Evolutionary conservation across 345 rosid genomes (phyloP), one percentile per base, ranked within the genome.

Genomic region (Eucalyptus albens): DNA sequence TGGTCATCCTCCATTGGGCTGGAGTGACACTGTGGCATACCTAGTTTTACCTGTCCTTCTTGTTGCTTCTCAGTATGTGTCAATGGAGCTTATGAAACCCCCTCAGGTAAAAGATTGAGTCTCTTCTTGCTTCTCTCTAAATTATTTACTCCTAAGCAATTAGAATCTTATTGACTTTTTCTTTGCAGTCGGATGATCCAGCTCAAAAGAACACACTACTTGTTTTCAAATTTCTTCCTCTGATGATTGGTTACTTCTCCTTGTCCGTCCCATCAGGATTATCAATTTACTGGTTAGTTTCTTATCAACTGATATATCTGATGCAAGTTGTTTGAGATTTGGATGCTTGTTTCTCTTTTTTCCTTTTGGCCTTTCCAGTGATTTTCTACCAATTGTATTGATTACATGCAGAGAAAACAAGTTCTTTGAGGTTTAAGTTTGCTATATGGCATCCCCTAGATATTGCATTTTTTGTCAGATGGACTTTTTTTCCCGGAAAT

Each of bases 31-130:
- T 80, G 93, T 93, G 12, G 99, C 99, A 88, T 98, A 98, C 94
- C 97, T 98, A 91, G 99, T 98, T 92, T 94, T 98, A 89, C 99
- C 99, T 86, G 96, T 98, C 89, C 98, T 97, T 49, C 99, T 98
- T 82, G 95, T 98, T 81, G 94, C 60, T 91, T 97, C 99, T 59
- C 99, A 98, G 88, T 98, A 92, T 87, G 95, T 95, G 59, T 98
- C 99, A 11, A 98, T 98, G 99, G 99, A 98, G 94, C 92, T 98
- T 88, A 98, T 98, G 99, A 98, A 98, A 92, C 98, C 99, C 89
- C 98, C 99, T 89, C 99, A 98, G 96, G 99, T 96, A 87, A 92
- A n/a, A 29, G 88, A 86, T 89, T 87, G 24, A 31, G 87, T 59
- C 55, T 47, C 53, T 44, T 40, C 77, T 86, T 85, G 87, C 87